Conservation (phyloP, 2,329 filamentous ascomycete species). For the Bipolaris oryzae region DNA sequence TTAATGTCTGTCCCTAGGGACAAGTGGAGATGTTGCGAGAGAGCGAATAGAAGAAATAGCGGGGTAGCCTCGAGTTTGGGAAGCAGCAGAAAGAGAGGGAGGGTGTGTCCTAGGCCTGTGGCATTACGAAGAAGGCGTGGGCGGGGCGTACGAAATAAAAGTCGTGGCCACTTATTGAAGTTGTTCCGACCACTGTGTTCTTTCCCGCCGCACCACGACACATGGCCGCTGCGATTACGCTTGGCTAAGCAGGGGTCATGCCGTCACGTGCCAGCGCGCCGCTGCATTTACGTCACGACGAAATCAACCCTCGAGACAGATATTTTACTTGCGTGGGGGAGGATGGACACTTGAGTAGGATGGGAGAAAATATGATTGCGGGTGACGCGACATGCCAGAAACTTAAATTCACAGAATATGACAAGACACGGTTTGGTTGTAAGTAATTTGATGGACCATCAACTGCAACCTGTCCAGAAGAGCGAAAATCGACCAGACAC, state of each 20-base stretch:
- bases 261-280: constrained; percentile 12
- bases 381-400: not conserved
- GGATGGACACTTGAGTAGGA: not conserved
- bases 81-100: constrained; percentile 21
- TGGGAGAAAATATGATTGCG: not conserved
- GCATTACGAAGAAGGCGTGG: constrained; percentile 27
- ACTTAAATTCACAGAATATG: not conserved
- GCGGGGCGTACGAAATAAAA: constrained; percentile 36
- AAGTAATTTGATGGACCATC: not conserved
- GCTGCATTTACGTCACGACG: constrained; percentile 18
- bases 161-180: constrained; percentile 31
- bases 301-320: not conserved
- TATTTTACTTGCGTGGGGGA: not conserved
- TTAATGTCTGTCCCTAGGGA: constrained; percentile 31
- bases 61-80: constrained; percentile 17
- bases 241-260: constrained; percentile 20
- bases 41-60: constrained; percentile 25
- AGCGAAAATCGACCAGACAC: too few species aligned
- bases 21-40: constrained; percentile 20
- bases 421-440: too few species aligned
- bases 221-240: constrained; percentile 29
- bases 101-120: constrained; percentile 22
- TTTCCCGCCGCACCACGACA: constrained; percentile 27
- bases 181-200: constrained; percentile 41
- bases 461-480: constrained; percentile 1